Evolutionary conservation across 768 basidiomycete species (phyloP).

Genomic region (Lactarius vividus): DNA sequence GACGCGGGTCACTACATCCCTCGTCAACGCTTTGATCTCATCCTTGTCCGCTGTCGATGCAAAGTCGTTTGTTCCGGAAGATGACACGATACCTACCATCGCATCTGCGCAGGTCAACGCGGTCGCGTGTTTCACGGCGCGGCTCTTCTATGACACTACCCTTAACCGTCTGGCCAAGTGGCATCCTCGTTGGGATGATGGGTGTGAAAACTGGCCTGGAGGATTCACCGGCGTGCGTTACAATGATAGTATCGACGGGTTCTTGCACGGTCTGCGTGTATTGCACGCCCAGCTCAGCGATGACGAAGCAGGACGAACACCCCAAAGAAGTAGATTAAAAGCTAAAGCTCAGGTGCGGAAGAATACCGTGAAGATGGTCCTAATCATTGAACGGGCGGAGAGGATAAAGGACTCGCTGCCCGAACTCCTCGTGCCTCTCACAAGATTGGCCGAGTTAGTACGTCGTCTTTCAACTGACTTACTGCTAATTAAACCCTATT

Average conservation of each 20-base stretch:
- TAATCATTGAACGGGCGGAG: conserved; percentile 69
- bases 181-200: conserved; percentile 56
- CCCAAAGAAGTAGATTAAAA: conserved; percentile 23
- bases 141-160: conserved; percentile 63
- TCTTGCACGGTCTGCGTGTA: conserved; percentile 62
- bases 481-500: background rate
- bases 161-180: conserved; percentile 60
- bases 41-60: conserved; percentile 26
- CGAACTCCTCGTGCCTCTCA: conserved; percentile 66
- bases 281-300: conserved; percentile 31
- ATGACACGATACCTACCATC: conserved; percentile 31
- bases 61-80: background rate
- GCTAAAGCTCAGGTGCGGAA: conserved; percentile 34
- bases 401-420: conserved; percentile 58
- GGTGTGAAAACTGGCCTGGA: conserved; percentile 56
- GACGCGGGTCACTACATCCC: conserved; percentile 43
- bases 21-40: conserved; percentile 42
- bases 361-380: conserved; percentile 46
- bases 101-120: conserved; percentile 51
- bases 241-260: conserved; percentile 66
- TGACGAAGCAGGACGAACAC: background rate
- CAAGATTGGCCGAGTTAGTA: conserved; percentile 71
- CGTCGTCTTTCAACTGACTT: conserved; percentile 28
- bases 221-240: conserved; percentile 43
- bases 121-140: conserved; percentile 56